These are phyloP conservation scores for Talaromyces rugulosus DNA, from an alignment of 2,329 filamentous ascomycete species.

Conservation along the genomic window DNA sequence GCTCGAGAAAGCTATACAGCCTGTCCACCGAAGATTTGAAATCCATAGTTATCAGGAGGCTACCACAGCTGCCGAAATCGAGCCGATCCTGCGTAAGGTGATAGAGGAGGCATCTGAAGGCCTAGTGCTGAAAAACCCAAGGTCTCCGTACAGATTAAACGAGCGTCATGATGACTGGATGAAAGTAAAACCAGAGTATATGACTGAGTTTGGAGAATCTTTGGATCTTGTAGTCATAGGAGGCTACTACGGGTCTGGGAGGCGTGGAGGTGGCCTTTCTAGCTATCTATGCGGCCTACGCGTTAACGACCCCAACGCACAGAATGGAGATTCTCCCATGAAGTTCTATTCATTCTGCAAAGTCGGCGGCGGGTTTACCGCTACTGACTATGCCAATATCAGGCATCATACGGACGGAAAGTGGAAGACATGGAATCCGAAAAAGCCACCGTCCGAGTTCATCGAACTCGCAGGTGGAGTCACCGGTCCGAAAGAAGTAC, in stretches of 20 bases:
- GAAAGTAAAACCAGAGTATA: conserved; percentile 98
- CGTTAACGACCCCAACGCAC: conserved; percentile 64
- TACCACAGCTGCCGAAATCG: conserved; percentile 66
- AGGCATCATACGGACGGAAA: conserved; percentile 83
- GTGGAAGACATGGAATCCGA: conserved; percentile 80
- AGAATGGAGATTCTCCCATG: conserved; percentile 54
- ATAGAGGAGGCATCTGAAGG: conserved; percentile 86
- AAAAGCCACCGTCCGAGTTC: conserved; percentile 69
- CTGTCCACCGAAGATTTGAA: conserved; percentile 73
- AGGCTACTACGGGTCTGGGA: conserved; percentile 86
- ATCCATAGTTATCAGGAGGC: conserved; percentile 70
- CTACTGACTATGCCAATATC: conserved; percentile 78
- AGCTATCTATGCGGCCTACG: conserved; percentile 88
- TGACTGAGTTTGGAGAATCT: conserved; percentile 91
- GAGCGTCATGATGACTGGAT: conserved; percentile 94
- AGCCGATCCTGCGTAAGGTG: conserved; percentile 73
- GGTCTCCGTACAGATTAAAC: conserved; percentile 80
- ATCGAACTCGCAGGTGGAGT: conserved; percentile 79
- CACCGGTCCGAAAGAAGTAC: conserved; percentile 64
- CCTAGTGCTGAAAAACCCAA: conserved; percentile 87
- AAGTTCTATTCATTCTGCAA: conserved; percentile 95
- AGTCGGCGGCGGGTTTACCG: conserved; percentile 88
- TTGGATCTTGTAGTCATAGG: conserved; percentile 87
- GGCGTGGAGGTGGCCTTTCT: conserved; percentile 74
- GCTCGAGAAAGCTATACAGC: conserved; percentile 65